Evolutionary conservation across 805 yeast species (phyloP).

Genomic region (Teunomyces barrocoloradensis): DNA sequence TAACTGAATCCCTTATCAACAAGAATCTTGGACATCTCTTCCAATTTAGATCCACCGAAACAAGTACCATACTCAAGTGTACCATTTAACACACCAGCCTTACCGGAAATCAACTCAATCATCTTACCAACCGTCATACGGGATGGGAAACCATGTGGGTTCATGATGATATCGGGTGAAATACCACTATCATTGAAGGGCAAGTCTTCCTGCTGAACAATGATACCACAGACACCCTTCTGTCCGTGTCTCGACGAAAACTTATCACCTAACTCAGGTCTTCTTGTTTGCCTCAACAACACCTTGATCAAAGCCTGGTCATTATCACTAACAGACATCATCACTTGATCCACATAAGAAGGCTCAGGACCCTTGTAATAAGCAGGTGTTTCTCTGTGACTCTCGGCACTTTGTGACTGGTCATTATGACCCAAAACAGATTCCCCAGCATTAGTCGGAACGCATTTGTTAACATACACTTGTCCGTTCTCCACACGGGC

Average conservation of each 20-base stretch:
- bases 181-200: slow-evolving; percentile 94
- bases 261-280: slow-evolving; percentile 97
- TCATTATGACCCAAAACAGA: slow-evolving; percentile 45
- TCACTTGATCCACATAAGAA: slow-evolving; percentile 91
- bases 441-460: slow-evolving; percentile 83
- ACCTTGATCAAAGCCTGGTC: slow-evolving; percentile 95
- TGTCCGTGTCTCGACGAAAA: slow-evolving; percentile 98
- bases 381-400: slow-evolving; percentile 87
- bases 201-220: slow-evolving; percentile 94
- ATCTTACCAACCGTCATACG: slow-evolving; percentile 99
- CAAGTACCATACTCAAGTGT: slow-evolving; percentile 94
- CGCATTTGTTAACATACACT: slow-evolving; percentile 88
- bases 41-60: slow-evolving; percentile 95
- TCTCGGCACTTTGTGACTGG: slow-evolving; percentile 43
- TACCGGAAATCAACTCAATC: slow-evolving; percentile 94
- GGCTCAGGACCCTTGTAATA: slow-evolving; percentile 94
- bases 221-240: slow-evolving; percentile 98
- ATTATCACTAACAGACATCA: slow-evolving; percentile 94
- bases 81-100: slow-evolving; percentile 95
- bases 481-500: slow-evolving; percentile 88
- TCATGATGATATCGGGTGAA: slow-evolving; percentile 94
- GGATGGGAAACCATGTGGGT: slow-evolving; percentile 99
- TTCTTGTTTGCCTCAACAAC: slow-evolving; percentile 86
- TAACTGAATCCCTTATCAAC: slow-evolving; percentile 91
- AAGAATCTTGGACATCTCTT: slow-evolving; percentile 88